Conservation (phyloP, 1,284 basidiomycete species). For the Marasmius sp. region DNA sequence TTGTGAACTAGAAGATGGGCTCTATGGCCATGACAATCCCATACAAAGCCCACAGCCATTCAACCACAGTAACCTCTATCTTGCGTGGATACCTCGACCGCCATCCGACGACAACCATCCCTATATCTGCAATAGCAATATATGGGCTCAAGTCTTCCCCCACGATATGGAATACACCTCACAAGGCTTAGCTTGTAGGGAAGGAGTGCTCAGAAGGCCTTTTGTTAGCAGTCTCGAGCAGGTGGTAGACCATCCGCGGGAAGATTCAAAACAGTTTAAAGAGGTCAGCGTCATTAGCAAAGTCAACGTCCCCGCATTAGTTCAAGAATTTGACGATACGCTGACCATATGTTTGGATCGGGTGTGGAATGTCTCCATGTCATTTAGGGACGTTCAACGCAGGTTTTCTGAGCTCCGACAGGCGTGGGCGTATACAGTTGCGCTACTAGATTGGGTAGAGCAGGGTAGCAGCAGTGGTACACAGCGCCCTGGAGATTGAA, state of each 20-base stretch:
- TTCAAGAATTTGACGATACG: neutral
- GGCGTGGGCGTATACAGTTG: neutral
- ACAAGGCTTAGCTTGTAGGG: neutral
- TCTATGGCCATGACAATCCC: constrained; percentile 4
- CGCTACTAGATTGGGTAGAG: neutral
- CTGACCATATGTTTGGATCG: neutral
- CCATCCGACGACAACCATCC: neutral
- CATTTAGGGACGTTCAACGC: neutral
- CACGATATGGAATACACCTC: neutral
- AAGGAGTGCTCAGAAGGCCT: neutral
- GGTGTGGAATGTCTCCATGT: neutral
- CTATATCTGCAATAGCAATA: neutral
- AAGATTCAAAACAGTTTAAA: too few species aligned
- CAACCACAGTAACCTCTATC: neutral
- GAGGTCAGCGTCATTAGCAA: neutral
- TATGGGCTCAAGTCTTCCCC: neutral
- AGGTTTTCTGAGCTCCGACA: too few species aligned
- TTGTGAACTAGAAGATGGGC: neutral
- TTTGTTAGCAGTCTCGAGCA: neutral
- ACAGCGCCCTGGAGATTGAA: neutral
- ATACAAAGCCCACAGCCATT: constrained; percentile 4
- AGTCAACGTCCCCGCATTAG: neutral
- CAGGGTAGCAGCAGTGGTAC: neutral
- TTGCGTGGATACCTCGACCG: constrained; percentile 1
- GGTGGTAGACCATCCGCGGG: neutral